These are phyloP conservation scores for Fusarium penzigii DNA, from an alignment of 2,329 filamentous ascomycete genomes.

Conservation along the genomic window DNA sequence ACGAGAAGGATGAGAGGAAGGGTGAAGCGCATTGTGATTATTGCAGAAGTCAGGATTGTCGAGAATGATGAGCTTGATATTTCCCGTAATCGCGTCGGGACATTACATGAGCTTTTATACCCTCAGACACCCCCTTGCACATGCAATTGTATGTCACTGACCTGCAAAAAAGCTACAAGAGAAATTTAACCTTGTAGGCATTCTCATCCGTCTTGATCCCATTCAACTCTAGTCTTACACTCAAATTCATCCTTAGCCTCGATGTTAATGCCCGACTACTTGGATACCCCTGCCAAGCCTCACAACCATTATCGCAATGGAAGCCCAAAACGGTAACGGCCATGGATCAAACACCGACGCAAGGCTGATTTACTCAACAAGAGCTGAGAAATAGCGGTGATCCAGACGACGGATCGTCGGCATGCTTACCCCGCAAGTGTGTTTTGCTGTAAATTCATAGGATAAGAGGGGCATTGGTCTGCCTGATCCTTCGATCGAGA, in stretches of 20 bases:
- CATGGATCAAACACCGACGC: background rate
- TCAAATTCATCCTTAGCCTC: background rate
- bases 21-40: conserved; percentile 13
- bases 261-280: background rate
- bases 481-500: background rate
- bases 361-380: background rate
- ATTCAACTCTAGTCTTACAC: background rate
- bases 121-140: background rate
- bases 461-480: background rate
- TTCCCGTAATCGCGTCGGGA: too few species aligned
- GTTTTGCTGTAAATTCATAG: background rate
- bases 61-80: too few species aligned
- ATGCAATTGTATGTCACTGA: background rate
- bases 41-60: background rate
- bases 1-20: conserved; percentile 3
- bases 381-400: background rate
- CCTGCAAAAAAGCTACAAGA: background rate
- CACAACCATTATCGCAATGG: background rate
- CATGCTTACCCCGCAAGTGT: background rate
- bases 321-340: background rate
- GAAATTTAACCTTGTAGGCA: background rate
- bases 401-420: background rate
- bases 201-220: background rate
- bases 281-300: background rate
- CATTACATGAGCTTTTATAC: background rate